These are phyloP conservation scores for Arthroderma sp. DNA, from an alignment of 2,329 filamentous ascomycete genomes.

Conservation along the genomic window DNA sequence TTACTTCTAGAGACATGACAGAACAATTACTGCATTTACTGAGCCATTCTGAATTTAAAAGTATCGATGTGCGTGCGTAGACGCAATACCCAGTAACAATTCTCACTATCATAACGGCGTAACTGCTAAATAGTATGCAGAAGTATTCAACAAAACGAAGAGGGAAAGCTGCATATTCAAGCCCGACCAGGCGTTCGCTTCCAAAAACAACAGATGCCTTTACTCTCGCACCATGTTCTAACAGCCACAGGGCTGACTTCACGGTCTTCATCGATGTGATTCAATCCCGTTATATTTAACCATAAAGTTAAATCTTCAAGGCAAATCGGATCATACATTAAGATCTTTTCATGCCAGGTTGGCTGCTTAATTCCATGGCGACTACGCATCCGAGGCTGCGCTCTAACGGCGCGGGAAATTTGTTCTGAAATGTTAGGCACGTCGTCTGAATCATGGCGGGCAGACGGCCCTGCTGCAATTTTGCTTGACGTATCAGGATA, in stretches of 20 bases:
- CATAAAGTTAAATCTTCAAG: conserved; percentile 74
- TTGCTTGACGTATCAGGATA: no score
- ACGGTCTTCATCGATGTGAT: conserved; percentile 49
- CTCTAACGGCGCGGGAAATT: conserved; percentile 38
- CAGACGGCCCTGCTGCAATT: no score
- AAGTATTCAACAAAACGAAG: no score
- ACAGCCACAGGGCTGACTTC: conserved; percentile 54
- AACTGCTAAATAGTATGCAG: no score
- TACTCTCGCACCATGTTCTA: conserved; percentile 80
- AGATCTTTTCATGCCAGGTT: conserved; percentile 83
- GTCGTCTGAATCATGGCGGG: conserved; percentile 10
- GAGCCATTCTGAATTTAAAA: no score
- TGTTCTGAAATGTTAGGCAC: conserved; percentile 29
- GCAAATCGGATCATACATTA: conserved; percentile 83
- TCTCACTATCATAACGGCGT: no score
- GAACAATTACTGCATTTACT: no score
- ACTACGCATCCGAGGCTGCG: conserved; percentile 21
- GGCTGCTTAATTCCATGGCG: conserved; percentile 29
- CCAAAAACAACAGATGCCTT: conserved; percentile 74
- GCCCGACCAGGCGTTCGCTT: conserved; percentile 18
- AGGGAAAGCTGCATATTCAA: no score
- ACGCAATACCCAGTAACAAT: no score
- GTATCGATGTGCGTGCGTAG: no score
- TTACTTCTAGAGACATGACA: no score
- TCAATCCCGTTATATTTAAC: conserved; percentile 61